Conservation (phyloP, 202 grass and related monocot genomes). For the Musa balbisiana region DNA sequence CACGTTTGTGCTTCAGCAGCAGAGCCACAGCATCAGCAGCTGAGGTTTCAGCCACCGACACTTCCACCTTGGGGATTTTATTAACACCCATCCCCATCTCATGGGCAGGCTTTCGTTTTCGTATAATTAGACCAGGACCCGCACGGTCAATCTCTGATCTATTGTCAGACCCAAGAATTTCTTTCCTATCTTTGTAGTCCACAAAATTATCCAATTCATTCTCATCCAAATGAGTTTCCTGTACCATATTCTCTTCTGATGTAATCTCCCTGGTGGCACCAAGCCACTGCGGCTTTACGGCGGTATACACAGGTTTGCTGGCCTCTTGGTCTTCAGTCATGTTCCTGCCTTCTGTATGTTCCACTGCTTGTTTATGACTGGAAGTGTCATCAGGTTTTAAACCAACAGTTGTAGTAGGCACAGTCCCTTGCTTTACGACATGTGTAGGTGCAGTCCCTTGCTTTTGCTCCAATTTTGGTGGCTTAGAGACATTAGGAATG, state of each 20-base stretch:
- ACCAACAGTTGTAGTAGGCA: neutral
- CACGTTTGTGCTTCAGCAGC: conserved; percentile 74
- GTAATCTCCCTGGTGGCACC: conserved; percentile 51
- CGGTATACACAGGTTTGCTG: conserved; percentile 37
- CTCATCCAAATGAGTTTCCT: conserved; percentile 29
- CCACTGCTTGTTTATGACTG: conserved; percentile 16
- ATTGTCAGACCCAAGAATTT: conserved; percentile 33
- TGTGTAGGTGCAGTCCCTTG: conserved; percentile 21
- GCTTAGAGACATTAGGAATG: conserved; percentile 22
- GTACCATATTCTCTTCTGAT: conserved; percentile 50
- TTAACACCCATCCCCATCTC: conserved; percentile 17
- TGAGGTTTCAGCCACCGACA: conserved; percentile 55
- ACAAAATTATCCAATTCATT: conserved; percentile 78
- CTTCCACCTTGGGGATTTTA: conserved; percentile 26
- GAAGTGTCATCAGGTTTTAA: conserved; percentile 33
- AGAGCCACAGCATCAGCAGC: conserved; percentile 82
- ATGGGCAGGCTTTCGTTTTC: conserved; percentile 53
- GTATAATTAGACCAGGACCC: conserved; percentile 80
- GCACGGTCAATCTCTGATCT: conserved; percentile 60
- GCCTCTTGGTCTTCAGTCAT: conserved; percentile 30
- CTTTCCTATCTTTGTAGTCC: conserved; percentile 89
- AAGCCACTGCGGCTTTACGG: conserved; percentile 87
- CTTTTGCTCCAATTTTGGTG: conserved; percentile 29
- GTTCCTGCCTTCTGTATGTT: conserved; percentile 23
- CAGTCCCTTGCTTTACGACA: conserved; percentile 2